Evolutionary conservation across 345 rosid genomes (phyloP).

Genomic region (Salix dunnii): DNA sequence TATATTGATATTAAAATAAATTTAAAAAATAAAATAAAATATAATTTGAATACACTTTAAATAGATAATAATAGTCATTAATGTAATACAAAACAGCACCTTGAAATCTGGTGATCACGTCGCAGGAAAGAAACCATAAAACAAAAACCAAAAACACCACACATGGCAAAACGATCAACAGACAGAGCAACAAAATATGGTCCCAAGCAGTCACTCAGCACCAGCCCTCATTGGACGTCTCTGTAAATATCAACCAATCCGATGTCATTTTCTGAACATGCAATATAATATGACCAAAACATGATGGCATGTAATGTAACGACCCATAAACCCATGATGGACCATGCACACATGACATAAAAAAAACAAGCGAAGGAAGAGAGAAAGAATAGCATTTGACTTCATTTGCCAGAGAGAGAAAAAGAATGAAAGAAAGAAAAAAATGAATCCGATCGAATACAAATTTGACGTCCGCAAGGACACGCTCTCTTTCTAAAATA

Average conservation of each 20-base stretch:
- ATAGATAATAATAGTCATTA: too few species aligned
- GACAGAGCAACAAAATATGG: neutral
- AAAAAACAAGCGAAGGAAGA: neutral
- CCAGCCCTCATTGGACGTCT: neutral
- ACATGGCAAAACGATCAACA: neutral
- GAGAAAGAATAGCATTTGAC: conserved; percentile 45
- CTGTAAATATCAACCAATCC: neutral
- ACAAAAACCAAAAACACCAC: neutral
- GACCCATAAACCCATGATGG: neutral
- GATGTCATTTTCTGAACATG: neutral
- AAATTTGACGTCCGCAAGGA: conserved; percentile 85
- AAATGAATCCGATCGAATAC: conserved; percentile 22
- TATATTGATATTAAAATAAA: too few species aligned
- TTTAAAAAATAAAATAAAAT: too few species aligned
- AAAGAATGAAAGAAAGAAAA: conserved; percentile 22
- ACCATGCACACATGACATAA: neutral
- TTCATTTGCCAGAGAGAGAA: conserved; percentile 34
- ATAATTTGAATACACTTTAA: too few species aligned
- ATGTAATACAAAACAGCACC: too few species aligned
- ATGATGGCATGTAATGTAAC: neutral
- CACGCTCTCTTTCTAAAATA: conserved; percentile 31
- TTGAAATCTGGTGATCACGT: neutral
- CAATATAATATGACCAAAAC: neutral
- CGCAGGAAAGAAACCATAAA: neutral
- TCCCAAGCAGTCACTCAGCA: neutral